These are phyloP conservation scores for Silene latifolia DNA, from an alignment of 148 eudicot species.

Conservation along the genomic window DNA sequence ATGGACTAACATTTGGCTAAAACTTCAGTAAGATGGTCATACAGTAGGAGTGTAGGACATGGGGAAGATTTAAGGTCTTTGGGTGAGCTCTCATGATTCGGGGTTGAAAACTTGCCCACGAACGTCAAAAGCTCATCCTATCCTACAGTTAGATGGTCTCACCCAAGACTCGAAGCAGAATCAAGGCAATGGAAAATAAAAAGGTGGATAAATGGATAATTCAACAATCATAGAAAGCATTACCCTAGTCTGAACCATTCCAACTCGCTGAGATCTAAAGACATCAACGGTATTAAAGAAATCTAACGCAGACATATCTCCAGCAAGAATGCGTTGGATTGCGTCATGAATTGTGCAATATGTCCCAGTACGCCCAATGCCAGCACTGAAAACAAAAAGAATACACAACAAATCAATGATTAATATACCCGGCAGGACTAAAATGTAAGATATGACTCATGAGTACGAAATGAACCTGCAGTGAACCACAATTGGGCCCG, in stretches of 20 bases:
- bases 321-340: conserved; percentile 68
- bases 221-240: neutral
- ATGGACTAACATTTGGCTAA: too few species aligned
- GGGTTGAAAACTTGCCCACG: too few species aligned
- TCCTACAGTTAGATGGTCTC: neutral
- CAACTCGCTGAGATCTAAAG: conserved; percentile 84
- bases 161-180: neutral
- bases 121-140: too few species aligned
- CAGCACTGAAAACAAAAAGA: conserved; percentile 61
- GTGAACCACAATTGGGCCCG: conserved; percentile 82
- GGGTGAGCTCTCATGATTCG: too few species aligned
- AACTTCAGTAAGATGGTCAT: too few species aligned
- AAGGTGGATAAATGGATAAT: neutral
- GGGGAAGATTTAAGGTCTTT: too few species aligned
- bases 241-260: conserved; percentile 98
- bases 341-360: conserved; percentile 81
- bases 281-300: conserved; percentile 52
- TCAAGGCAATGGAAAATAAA: neutral
- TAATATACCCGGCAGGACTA: neutral
- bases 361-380: conserved; percentile 98
- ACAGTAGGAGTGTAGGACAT: too few species aligned
- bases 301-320: conserved; percentile 86
- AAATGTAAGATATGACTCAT: conserved; percentile 1
- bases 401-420: conserved; percentile 19
- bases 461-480: conserved; percentile 65